These are phyloP conservation scores for Passiflora organensis DNA, from an alignment of 345 rosid species.

Conservation along the genomic window DNA sequence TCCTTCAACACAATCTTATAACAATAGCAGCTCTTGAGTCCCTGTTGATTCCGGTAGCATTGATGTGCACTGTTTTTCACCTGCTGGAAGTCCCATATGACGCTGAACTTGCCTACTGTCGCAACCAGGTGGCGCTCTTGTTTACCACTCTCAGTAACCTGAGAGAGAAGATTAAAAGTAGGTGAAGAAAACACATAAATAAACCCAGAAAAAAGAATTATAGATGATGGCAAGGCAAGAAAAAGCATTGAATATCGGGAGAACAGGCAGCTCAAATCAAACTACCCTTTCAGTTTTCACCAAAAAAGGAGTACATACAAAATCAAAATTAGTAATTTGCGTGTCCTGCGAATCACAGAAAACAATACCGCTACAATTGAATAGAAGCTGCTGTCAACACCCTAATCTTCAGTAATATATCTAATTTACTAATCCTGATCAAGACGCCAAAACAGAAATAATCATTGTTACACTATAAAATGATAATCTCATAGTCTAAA, in stretches of 20 bases:
- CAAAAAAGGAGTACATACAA: too few relatives aligned
- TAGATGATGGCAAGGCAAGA: neutral
- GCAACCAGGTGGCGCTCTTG: slow-evolving; percentile 90
- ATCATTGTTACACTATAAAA: too few relatives aligned
- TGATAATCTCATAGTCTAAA: too few relatives aligned
- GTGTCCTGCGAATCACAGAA: too few relatives aligned
- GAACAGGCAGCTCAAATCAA: neutral
- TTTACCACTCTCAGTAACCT: slow-evolving; percentile 91
- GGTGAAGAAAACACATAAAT: neutral
- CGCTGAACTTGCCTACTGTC: slow-evolving; percentile 91
- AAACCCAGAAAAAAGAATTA: neutral
- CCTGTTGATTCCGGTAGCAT: slow-evolving; percentile 84
- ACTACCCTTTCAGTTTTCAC: too few relatives aligned
- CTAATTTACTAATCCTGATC: too few relatives aligned
- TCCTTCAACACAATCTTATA: slow-evolving; percentile 88
- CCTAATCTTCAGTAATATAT: too few relatives aligned
- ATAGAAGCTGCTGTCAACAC: too few relatives aligned
- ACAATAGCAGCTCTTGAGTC: slow-evolving; percentile 93
- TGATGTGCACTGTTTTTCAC: slow-evolving; percentile 85
- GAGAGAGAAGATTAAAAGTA: slow-evolving; percentile 13
- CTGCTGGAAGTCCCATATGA: slow-evolving; percentile 93
- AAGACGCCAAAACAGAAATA: too few relatives aligned
- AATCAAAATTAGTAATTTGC: too few relatives aligned
- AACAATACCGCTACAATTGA: too few relatives aligned
- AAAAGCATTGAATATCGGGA: neutral